Percentiles rank a stretch among this genome's conserved stretches.
Evolutionary conservation across 164 flowering plant genomes (phyloP).

Genomic region (Liquidambar formosana): DNA sequence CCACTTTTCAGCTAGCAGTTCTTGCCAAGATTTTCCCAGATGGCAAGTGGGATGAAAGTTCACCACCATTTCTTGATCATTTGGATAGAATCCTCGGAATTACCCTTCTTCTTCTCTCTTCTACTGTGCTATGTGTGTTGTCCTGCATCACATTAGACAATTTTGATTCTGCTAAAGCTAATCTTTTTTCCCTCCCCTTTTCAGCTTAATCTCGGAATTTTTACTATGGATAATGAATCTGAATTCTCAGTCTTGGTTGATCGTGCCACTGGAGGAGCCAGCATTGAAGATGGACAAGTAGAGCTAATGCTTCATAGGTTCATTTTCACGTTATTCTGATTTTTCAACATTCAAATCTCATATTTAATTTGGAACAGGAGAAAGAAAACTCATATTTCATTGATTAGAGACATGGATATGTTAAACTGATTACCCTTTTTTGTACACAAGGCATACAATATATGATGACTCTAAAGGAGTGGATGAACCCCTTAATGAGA

Average conservation of each 20-base stretch:
- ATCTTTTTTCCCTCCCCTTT: not conserved
- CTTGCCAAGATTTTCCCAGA: too few species aligned
- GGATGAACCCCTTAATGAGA: constrained; percentile 77
- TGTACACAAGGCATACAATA: constrained; percentile 47
- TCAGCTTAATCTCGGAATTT: constrained; percentile 88
- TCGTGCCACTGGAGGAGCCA: constrained; percentile 81
- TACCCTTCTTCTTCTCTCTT: too few species aligned
- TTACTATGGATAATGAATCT: constrained; percentile 43
- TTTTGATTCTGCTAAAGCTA: constrained; percentile 1
- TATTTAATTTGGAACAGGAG: not conserved
- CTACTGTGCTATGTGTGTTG: too few species aligned
- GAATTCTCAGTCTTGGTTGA: constrained; percentile 92
- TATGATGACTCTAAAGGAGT: constrained; percentile 73
- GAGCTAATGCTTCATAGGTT: constrained; percentile 93
- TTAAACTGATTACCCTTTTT: constrained; percentile 9
- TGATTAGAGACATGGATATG: not conserved
- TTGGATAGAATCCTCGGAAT: too few species aligned
- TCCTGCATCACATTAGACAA: too few species aligned
- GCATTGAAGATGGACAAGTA: constrained; percentile 78
- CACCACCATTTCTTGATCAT: too few species aligned
- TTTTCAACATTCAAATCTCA: constrained; percentile 1
- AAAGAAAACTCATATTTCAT: not conserved
- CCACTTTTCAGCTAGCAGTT: too few species aligned
- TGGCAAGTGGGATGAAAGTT: too few species aligned
- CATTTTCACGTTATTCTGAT: not conserved